Conservation (phyloP, 1,284 basidiomycete genomes). For the Moesziomyces sp. region DNA sequence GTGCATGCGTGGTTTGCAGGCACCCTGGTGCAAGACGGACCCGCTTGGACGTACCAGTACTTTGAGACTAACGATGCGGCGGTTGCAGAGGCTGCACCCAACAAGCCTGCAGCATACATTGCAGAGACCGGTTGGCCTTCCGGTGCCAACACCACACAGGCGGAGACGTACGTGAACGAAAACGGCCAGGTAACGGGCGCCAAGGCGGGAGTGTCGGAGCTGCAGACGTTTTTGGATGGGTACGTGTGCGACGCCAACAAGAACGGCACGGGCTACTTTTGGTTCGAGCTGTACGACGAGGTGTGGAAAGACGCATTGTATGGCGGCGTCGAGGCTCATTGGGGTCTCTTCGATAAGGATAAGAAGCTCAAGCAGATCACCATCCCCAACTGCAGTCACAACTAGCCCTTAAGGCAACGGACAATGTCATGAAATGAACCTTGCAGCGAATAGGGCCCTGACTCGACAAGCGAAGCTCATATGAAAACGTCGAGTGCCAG, state of each 20-base stretch:
- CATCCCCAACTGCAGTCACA: conserved; percentile 33
- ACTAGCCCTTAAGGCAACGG: background rate
- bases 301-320: conserved; percentile 39
- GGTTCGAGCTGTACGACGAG: conserved; percentile 45
- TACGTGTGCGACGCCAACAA: conserved; percentile 36
- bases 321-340: conserved; percentile 45
- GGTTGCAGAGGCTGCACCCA: conserved; percentile 23
- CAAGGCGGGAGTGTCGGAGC: conserved; percentile 19
- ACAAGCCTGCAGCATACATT: conserved; percentile 39
- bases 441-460: too few species aligned
- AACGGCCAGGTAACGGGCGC: conserved; percentile 31
- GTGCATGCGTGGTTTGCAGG: conserved; percentile 48
- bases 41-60: conserved; percentile 42
- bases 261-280: conserved; percentile 41
- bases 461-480: too few species aligned
- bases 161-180: conserved; percentile 26
- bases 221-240: conserved; percentile 42
- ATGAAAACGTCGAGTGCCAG: too few species aligned
- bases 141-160: conserved; percentile 28
- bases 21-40: conserved; percentile 23
- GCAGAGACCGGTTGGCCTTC: conserved; percentile 45
- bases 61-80: conserved; percentile 29
- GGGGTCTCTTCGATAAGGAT: conserved; percentile 35
- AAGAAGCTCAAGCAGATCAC: conserved; percentile 43
- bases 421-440: background rate